Base-by-base conservation (phyloP, 768 basidiomycete species). In the Kwoniella bestiolae region DNA sequence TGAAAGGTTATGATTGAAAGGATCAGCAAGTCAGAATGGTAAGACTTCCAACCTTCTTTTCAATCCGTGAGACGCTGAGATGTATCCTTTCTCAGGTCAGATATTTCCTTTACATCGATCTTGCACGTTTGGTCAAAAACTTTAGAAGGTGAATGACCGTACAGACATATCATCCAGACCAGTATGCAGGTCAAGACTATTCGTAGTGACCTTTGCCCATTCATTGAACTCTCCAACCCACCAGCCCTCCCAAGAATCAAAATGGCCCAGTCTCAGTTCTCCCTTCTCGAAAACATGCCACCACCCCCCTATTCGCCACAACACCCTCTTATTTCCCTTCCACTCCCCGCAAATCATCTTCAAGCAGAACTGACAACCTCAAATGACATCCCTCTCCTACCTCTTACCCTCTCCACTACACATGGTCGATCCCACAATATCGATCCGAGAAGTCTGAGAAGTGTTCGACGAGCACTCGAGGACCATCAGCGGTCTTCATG, bases 401-500 rank as follows among this genome's bases (percentile, higher is more conserved):
- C 59, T n/a, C 46, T 58, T 16, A 21, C 21, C 5, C 6, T 58
- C n/a, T n/a, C n/a, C n/a, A n/a, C n/a, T n/a, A n/a, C n/a, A n/a
- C n/a, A n/a, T n/a, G n/a, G n/a, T n/a, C n/a, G n/a, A n/a, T 29
- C 11, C 18, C 47, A 6, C 7, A 21, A 49, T 25, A 21, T 28
- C 25, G 38, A 60, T 50, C 11, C 11, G 18, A 14, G 21, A 18
- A 0, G 1, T n/a, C 29, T 35, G 18, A 26, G 32, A 35, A 25
- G 32, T 18, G 21, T 53, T 5, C 25, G 29, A 5, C 53, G 44
- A 32, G 63, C 63, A 8, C 1, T 64, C n/a, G 55, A 44, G 16
- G 63, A 64, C 28, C 44, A 14, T 31, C 31, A 64, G 29, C 28
- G 63, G 1, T 47, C 55, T n/a, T 44, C 55, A 12, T 46, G 38